Evolutionary conservation across 129 eudicot genomes (phyloP).

Genomic region (Glebionis coronaria): DNA sequence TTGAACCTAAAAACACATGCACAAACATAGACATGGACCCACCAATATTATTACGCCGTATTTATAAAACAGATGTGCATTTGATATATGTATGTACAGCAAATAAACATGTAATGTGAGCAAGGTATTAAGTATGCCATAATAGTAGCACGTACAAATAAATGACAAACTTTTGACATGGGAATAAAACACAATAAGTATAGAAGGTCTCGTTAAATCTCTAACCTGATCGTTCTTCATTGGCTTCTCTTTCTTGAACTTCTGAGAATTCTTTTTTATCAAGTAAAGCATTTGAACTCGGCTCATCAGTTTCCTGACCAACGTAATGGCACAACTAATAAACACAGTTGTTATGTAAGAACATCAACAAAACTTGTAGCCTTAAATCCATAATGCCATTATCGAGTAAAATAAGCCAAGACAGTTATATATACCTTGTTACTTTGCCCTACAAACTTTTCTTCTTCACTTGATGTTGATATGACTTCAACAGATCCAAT

Average conservation of each 20-base stretch:
- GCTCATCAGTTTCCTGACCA: constrained; percentile 31
- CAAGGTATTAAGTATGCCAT: too few species aligned
- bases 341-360: constrained; percentile 4
- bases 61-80: background rate
- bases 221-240: constrained; percentile 28
- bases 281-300: constrained; percentile 10
- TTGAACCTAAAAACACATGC: background rate
- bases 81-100: too few species aligned
- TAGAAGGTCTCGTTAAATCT: background rate
- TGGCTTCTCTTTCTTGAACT: constrained; percentile 21
- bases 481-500: constrained; percentile 5
- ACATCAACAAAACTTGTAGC: background rate
- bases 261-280: constrained; percentile 29
- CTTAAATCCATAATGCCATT: constrained; percentile 6
- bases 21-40: too few species aligned
- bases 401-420: background rate
- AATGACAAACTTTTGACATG: background rate
- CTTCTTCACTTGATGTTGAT: constrained; percentile 20
- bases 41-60: too few species aligned
- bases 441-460: constrained; percentile 22
- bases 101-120: too few species aligned
- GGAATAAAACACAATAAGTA: background rate
- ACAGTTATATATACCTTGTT: constrained; percentile 35
- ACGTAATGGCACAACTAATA: background rate
- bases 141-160: too few species aligned